Conservation (phyloP, 176 grass and related monocot species). For the Eleusine coracana region DNA sequence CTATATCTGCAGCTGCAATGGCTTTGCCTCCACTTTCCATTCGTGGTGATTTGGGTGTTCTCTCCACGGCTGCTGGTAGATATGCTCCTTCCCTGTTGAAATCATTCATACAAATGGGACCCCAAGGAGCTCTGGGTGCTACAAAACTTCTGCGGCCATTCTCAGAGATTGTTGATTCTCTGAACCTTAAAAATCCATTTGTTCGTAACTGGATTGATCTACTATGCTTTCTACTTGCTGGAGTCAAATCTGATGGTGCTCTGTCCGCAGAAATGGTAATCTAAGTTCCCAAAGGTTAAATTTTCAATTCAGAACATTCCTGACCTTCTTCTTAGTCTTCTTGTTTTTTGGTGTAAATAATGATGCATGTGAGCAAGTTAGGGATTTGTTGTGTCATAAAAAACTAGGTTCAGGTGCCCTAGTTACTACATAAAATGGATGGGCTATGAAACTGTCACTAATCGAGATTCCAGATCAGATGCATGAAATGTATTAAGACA, state of each 20-base stretch:
- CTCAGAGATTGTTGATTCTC: conserved; percentile 79
- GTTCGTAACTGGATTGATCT: conserved; percentile 93
- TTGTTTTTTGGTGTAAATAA: neutral
- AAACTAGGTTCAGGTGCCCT: neutral
- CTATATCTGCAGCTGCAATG: conserved; percentile 90
- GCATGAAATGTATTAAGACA: neutral
- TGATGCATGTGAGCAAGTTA: neutral
- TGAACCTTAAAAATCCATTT: conserved; percentile 80
- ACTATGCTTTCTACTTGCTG: conserved; percentile 92
- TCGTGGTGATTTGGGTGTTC: conserved; percentile 73
- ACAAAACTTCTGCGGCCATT: conserved; percentile 91
- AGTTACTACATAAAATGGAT: neutral
- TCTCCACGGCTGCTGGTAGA: conserved; percentile 78
- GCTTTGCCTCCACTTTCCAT: conserved; percentile 95
- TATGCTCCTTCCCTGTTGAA: conserved; percentile 88
- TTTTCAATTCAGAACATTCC: conserved; percentile 21
- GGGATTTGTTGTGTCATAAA: neutral
- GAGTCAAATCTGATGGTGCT: conserved; percentile 88
- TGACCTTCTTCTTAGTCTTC: neutral
- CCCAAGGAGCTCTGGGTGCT: conserved; percentile 73
- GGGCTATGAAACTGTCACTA: neutral
- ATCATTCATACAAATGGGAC: conserved; percentile 95
- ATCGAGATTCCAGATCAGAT: neutral
- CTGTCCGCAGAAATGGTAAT: conserved; percentile 95
- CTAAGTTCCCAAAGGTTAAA: conserved; percentile 30